Evolutionary conservation across 164 flowering plant genomes (phyloP), one percentile per base, ranked within the genome.

Genomic region (Malania oleifera): DNA sequence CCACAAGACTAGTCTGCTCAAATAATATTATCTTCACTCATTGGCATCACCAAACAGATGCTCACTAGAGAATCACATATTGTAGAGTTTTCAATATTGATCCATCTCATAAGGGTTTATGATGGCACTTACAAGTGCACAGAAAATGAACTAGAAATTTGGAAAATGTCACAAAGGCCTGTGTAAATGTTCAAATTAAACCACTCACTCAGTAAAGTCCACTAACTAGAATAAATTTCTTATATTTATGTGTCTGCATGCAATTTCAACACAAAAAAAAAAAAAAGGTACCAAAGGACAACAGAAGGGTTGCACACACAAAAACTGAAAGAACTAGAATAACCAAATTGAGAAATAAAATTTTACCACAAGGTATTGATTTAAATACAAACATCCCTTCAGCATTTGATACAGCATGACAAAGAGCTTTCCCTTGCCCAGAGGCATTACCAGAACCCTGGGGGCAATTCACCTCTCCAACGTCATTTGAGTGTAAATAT

Each of bases 351-450:
- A 38, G 12, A 62, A 55, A 57, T 18, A 52, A 56, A 59, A n/a
- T 62, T 50, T 75, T 85, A 91, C 99, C 99, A 56, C 99, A 95
- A 24, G 97, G 97, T 31, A 95, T 57, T 34, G 91, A 76, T 62
- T 77, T 77, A 57, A 95, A 91, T 17, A 49, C 71, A 74, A 95
- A 95, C 62, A 67, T 74, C 62, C 99, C 99, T 70, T 91, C 81
- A 60, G 87, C 89, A 82, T 91, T 93, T 63, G 99, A 86, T 54
- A 87, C 69, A 41, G 93, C 86, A 76, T 80, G 96, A 62, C 99
- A 95, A 46, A 95, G 91, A 60, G 95, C 83, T 56, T 75, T 80
- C 63, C 73, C 77, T 52, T 70, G 61, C 61, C 91, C 78, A 40
- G 85, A 82, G 50, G 81, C 67, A 75, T 73, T 62, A 65, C 87